A percentile compares a stretch with the other conserved stretches of the same genome.
Conservation (phyloP, 75 land plant species). For the Chamaecyparis obtusa region DNA sequence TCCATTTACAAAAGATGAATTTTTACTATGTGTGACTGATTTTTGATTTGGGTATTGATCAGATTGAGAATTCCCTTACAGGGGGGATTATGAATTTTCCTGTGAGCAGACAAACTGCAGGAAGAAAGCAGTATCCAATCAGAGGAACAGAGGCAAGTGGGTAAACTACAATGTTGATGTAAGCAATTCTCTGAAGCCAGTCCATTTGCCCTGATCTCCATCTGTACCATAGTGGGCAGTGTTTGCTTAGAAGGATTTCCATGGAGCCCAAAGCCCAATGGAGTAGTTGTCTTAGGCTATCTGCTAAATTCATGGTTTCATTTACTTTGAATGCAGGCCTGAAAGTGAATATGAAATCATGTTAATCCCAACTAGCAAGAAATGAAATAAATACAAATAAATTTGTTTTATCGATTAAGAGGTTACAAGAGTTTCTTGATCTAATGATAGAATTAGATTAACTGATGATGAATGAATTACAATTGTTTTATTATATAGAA, state of each 20-base stretch:
- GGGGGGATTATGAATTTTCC: conserved; percentile 35
- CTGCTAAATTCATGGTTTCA: conserved; percentile 18
- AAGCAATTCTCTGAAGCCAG: conserved; percentile 34
- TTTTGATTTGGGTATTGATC: not conserved
- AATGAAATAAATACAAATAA: too few relatives aligned
- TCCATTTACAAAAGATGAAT: too few relatives aligned
- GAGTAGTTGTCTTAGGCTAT: not conserved
- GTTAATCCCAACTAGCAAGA: not conserved
- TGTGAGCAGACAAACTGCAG: conserved; percentile 33
- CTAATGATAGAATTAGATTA: too few relatives aligned
- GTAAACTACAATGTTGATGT: conserved; percentile 40
- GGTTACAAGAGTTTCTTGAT: too few relatives aligned
- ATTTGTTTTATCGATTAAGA: too few relatives aligned
- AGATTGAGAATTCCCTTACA: conserved; percentile 12
- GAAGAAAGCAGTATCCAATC: conserved; percentile 23
- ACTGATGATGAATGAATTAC: too few relatives aligned
- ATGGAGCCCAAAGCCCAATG: conserved; percentile 15
- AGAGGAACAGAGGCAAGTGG: conserved; percentile 37
- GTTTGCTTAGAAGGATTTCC: conserved; percentile 15
- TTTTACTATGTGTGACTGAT: not conserved
- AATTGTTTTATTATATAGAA: too few relatives aligned
- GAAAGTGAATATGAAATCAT: not conserved
- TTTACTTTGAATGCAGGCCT: conserved; percentile 21
- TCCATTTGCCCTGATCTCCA: conserved; percentile 21
- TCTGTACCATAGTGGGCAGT: conserved; percentile 39